A percentile compares a stretch with the other conserved stretches of the same genome.
phyloP scores from a whole-genome alignment of 1,284 basidiomycete species.

The Rhodotorula sp. region DNA sequence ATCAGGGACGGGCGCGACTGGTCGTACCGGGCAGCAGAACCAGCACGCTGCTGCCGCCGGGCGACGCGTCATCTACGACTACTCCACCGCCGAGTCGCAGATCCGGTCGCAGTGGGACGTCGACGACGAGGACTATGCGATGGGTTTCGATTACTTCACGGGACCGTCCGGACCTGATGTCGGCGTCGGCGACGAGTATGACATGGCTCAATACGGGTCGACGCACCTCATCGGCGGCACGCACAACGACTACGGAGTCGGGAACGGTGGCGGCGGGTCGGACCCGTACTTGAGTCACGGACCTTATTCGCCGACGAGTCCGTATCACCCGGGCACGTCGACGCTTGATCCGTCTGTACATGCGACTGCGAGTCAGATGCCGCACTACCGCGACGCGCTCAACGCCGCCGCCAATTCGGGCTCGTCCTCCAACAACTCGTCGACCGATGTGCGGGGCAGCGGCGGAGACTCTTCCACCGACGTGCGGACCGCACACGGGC shows the following conservation, averaged over 20 bases:
- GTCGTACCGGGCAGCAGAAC: constrained; percentile 7
- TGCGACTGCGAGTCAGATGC: constrained; percentile 16
- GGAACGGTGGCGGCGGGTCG: neutral
- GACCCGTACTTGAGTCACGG: constrained; percentile 21
- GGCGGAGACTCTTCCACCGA: neutral
- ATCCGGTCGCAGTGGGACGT: constrained; percentile 34
- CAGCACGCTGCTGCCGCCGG: constrained; percentile 3
- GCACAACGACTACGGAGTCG: constrained; percentile 37
- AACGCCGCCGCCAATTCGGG: neutral
- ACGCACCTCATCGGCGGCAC: constrained; percentile 36
- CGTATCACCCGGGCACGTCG: constrained; percentile 18
- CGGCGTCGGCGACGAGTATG: constrained; percentile 47
- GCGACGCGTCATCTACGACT: constrained; percentile 43
- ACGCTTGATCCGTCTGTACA: constrained; percentile 12
- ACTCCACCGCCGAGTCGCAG: constrained; percentile 46
- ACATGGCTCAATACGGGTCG: constrained; percentile 40
- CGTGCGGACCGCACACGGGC: constrained; percentile 17
- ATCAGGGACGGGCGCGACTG: neutral
- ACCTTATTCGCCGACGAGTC: constrained; percentile 26
- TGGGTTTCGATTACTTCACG: constrained; percentile 38
- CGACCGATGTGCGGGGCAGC: neutral
- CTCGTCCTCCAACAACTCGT: constrained; percentile 13
- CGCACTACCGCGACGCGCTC: constrained; percentile 28
- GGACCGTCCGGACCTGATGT: constrained; percentile 55
- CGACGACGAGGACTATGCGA: constrained; percentile 59